A percentile compares a stretch with the other conserved stretches of the same genome.
phyloP scores from a whole-genome alignment of 164 flowering plant genomes.

The Vitis rotundifolia region DNA sequence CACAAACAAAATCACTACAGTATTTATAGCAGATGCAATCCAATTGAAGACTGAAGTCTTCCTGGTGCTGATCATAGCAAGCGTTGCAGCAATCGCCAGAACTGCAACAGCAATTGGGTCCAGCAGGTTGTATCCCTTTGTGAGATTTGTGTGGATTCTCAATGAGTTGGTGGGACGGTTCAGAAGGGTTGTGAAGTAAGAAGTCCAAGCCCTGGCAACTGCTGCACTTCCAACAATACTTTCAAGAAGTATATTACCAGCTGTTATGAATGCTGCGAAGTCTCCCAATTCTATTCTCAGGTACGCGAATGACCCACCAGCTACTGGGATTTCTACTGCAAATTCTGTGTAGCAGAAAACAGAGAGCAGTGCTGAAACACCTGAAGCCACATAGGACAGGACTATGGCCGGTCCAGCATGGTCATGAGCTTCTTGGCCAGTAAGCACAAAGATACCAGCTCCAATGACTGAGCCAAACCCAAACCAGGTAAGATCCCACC shows the following conservation, averaged over 20 bases:
- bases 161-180: constrained; percentile 40
- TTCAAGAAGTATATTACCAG: constrained; percentile 53
- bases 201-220: constrained; percentile 74
- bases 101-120: constrained; percentile 67
- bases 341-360: constrained; percentile 80
- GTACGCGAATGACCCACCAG: constrained; percentile 76
- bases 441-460: constrained; percentile 64
- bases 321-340: constrained; percentile 65
- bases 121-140: constrained; percentile 40
- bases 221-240: constrained; percentile 62
- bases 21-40: constrained; percentile 51
- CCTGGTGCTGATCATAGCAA: constrained; percentile 56
- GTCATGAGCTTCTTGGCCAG: constrained; percentile 60
- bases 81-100: constrained; percentile 23
- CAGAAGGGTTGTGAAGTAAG: constrained; percentile 57
- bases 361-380: constrained; percentile 71
- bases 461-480: constrained; percentile 69
- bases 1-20: constrained; percentile 51
- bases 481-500: constrained; percentile 78
- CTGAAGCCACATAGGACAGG: constrained; percentile 60
- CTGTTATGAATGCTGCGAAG: constrained; percentile 45
- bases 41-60: constrained; percentile 50
- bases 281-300: constrained; percentile 74
- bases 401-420: constrained; percentile 73
- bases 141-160: constrained; percentile 42